phyloP scores from a whole-genome alignment of 495 filamentous ascomycete genomes.

The Hypoxylon rickii region DNA sequence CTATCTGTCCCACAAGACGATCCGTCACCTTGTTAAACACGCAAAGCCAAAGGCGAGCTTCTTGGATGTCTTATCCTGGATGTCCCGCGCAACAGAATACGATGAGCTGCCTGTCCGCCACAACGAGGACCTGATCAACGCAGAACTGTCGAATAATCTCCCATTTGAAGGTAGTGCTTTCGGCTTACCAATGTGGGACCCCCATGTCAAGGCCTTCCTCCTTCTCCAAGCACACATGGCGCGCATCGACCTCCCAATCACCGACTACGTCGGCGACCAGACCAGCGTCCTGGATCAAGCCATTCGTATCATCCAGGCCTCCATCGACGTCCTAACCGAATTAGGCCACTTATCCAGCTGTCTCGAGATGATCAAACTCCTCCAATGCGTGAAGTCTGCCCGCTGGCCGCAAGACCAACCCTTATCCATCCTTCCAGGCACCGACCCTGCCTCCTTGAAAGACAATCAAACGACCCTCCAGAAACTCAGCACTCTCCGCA shows the following conservation, averaged over 20 bases:
- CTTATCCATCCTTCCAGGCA: conserved; percentile 80
- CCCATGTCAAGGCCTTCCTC: conserved; percentile 95
- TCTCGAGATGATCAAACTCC: conserved; percentile 77
- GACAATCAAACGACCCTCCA: conserved; percentile 39
- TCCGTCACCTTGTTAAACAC: conserved; percentile 76
- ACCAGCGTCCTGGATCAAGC: conserved; percentile 84
- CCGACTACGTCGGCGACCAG: conserved; percentile 96
- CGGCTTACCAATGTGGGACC: conserved; percentile 91
- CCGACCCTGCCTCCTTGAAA: conserved; percentile 52
- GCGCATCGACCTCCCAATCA: conserved; percentile 87
- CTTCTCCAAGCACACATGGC: conserved; percentile 94
- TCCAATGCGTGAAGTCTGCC: conserved; percentile 90
- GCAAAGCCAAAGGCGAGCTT: conserved; percentile 80
- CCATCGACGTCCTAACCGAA: conserved; percentile 93
- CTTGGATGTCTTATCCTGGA: conserved; percentile 87
- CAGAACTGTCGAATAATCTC: conserved; percentile 80
- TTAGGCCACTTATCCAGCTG: conserved; percentile 76
- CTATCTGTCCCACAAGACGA: conserved; percentile 95
- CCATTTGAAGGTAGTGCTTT: conserved; percentile 60
- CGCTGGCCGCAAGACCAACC: conserved; percentile 86
- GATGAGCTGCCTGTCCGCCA: conserved; percentile 98
- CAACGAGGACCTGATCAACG: conserved; percentile 98
- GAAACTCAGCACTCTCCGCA: conserved; percentile 40
- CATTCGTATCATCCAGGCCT: conserved; percentile 91
- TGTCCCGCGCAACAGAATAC: conserved; percentile 92